Conservation (phyloP, 345 rosid species). For the Brassica juncea region DNA sequence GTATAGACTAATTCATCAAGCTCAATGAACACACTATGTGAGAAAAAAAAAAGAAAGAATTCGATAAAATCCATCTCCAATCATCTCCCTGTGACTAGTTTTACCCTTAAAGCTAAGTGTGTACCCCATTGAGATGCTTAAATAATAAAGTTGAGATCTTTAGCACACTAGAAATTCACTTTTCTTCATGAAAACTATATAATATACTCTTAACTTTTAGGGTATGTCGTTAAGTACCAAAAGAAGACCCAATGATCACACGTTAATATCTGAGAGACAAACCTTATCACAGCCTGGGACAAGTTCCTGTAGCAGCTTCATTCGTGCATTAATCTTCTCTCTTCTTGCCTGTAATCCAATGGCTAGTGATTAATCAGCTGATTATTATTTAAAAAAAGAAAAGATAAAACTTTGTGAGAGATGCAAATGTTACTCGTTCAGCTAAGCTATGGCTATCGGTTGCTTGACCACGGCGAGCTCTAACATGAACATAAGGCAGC, state of each 20-base stretch:
- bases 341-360: slow-evolving; percentile 59
- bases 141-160: slow-evolving; percentile 19
- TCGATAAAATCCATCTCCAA: slow-evolving; percentile 26
- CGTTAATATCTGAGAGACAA: slow-evolving; percentile 22
- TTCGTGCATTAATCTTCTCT: slow-evolving; percentile 74
- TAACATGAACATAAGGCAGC: slow-evolving; percentile 77
- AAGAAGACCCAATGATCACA: slow-evolving; percentile 37
- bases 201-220: slow-evolving; percentile 21
- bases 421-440: slow-evolving; percentile 55
- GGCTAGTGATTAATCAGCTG: slow-evolving; percentile 21
- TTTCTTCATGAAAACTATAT: slow-evolving; percentile 19
- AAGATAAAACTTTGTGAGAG: background rate
- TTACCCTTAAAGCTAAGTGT: slow-evolving; percentile 37
- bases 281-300: slow-evolving; percentile 94
- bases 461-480: slow-evolving; percentile 83
- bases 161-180: slow-evolving; percentile 29
- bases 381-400: slow-evolving; percentile 2
- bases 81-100: slow-evolving; percentile 30
- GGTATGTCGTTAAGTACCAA: slow-evolving; percentile 33
- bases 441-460: slow-evolving; percentile 85
- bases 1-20: slow-evolving; percentile 18
- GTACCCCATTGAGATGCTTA: slow-evolving; percentile 20
- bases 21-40: slow-evolving; percentile 33
- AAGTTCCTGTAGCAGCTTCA: slow-evolving; percentile 79
- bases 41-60: slow-evolving; percentile 20